A percentile compares a stretch with the other conserved stretches of the same genome.
These are phyloP conservation scores for Hippophae tibetana DNA, from an alignment of 306 rosid genomes.

Conservation along the genomic window DNA sequence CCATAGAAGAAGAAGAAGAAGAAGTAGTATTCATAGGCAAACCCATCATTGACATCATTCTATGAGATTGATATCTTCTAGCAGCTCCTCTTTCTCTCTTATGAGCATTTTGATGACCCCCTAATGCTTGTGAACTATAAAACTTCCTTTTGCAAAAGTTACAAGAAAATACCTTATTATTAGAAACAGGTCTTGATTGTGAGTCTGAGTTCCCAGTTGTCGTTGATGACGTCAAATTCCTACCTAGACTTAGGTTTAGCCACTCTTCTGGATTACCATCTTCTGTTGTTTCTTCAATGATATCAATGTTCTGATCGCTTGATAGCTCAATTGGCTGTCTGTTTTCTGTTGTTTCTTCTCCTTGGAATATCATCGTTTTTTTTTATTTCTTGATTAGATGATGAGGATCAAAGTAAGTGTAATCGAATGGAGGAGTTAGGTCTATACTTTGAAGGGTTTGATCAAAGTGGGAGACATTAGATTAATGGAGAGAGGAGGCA, in stretches of 20 bases:
- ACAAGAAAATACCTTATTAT: slow-evolving; percentile 64
- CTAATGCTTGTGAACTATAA: slow-evolving; percentile 87
- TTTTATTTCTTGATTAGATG: background rate
- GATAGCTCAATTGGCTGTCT: slow-evolving; percentile 21
- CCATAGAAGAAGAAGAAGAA: slow-evolving; percentile 13
- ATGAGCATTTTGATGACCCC: slow-evolving; percentile 97
- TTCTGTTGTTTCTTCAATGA: slow-evolving; percentile 24
- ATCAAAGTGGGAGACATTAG: slow-evolving; percentile 11
- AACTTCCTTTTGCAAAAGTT: slow-evolving; percentile 95
- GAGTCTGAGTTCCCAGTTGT: slow-evolving; percentile 32
- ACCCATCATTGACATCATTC: slow-evolving; percentile 59
- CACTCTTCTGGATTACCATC: slow-evolving; percentile 45
- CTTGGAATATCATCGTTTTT: slow-evolving; percentile 26
- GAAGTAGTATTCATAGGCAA: slow-evolving; percentile 25
- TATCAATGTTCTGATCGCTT: slow-evolving; percentile 10
- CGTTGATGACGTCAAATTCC: slow-evolving; percentile 31
- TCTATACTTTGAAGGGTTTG: slow-evolving; percentile 25
- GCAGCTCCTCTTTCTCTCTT: slow-evolving; percentile 93
- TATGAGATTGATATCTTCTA: slow-evolving; percentile 72
- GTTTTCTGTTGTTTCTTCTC: slow-evolving; percentile 23
- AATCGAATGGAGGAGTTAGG: slow-evolving; percentile 13
- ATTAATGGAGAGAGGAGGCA: slow-evolving; percentile 23
- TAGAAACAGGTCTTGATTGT: slow-evolving; percentile 32
- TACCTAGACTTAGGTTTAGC: slow-evolving; percentile 71
- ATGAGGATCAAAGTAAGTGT: slow-evolving; percentile 19